Percentiles rank a stretch among this genome's conserved stretches.
Evolutionary conservation across 306 rosid species (phyloP).

Genomic region (Fragaria iinumae): DNA sequence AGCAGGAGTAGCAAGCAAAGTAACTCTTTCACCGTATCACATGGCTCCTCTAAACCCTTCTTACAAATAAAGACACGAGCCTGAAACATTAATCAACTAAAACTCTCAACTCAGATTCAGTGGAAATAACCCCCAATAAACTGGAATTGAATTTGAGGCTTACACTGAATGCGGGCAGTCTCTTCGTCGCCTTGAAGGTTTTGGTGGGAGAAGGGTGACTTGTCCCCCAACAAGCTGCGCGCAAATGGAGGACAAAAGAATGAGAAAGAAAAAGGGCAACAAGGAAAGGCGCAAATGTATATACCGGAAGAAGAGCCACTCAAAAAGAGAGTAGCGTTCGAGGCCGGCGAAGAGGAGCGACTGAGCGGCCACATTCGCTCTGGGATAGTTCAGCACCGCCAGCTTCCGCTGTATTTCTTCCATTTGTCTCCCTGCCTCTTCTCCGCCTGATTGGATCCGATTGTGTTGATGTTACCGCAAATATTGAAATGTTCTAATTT

Average conservation of each 20-base stretch:
- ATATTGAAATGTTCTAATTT: no score
- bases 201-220: constrained; percentile 86
- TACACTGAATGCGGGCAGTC: constrained; percentile 85
- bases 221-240: constrained; percentile 71
- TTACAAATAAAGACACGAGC: no score
- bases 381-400: constrained; percentile 60
- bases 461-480: no score
- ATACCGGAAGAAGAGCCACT: constrained; percentile 96
- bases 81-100: neutral
- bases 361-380: constrained; percentile 92
- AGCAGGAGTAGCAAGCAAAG: no score
- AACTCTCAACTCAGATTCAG: no score
- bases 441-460: no score
- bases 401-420: constrained; percentile 86
- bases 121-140: no score
- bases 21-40: no score
- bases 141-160: neutral
- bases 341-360: constrained; percentile 95
- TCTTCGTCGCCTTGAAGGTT: constrained; percentile 86
- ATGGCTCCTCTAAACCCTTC: no score
- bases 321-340: constrained; percentile 93
- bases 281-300: no score
- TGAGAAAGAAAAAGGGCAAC: neutral
- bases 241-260: neutral
- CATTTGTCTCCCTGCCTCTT: constrained; percentile 77